A percentile compares a stretch with the other conserved stretches of the same genome.
These are phyloP conservation scores for Albophoma yamanashiensis DNA, from an alignment of 2,329 filamentous ascomycete genomes.

Conservation along the genomic window DNA sequence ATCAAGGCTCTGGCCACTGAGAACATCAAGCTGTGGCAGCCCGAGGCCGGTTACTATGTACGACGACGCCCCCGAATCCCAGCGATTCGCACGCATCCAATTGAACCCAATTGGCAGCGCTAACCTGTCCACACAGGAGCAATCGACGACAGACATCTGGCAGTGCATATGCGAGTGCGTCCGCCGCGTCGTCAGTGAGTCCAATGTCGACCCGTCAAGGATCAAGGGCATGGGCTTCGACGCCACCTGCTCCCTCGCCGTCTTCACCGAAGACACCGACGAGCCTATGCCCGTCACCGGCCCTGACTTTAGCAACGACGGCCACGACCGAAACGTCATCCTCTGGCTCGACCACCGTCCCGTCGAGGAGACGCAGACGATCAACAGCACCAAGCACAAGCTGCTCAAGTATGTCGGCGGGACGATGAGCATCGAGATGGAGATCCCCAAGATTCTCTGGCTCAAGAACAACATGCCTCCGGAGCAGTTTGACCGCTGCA, in stretches of 20 bases:
- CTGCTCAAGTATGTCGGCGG: constrained; percentile 92
- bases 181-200: constrained; percentile 69
- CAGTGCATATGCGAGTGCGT: constrained; percentile 85
- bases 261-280: constrained; percentile 82
- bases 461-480: constrained; percentile 96
- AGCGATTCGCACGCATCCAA: neutral
- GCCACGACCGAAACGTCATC: constrained; percentile 87
- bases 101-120: neutral
- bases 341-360: constrained; percentile 96
- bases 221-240: constrained; percentile 94
- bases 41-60: constrained; percentile 65
- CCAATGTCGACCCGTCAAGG: constrained; percentile 62
- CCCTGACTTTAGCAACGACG: constrained; percentile 64
- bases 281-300: constrained; percentile 87
- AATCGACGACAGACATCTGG: constrained; percentile 98
- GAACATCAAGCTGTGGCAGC: constrained; percentile 73
- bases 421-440: constrained; percentile 99
- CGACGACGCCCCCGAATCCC: constrained; percentile 10
- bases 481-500: constrained; percentile 82
- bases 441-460: constrained; percentile 97
- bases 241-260: constrained; percentile 92
- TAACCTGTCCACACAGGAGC: constrained; percentile 47
- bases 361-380: constrained; percentile 79
- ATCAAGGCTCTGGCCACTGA: constrained; percentile 68
- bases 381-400: constrained; percentile 88